Base-by-base conservation (phyloP, 306 rosid species). In the Trifolium fragiferum region DNA sequence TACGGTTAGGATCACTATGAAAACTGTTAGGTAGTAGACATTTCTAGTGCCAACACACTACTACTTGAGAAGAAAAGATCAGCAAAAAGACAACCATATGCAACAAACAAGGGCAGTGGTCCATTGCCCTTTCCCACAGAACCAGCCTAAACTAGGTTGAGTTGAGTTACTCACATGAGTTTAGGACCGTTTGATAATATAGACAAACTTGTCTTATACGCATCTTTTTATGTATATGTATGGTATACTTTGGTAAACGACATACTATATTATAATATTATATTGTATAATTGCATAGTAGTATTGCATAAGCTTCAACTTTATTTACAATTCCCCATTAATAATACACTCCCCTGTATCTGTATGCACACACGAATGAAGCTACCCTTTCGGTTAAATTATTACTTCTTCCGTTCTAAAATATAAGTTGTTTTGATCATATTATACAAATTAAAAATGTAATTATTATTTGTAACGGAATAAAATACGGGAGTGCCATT, bases 161-260 rank as follows among this genome's bases (percentile, higher is more conserved):
- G 77, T 72, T 70, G 67, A 82, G 85, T 85, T 78, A 80, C 63
- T 80, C 78, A 49, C 77, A 8, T 70, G 85, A 78, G 92, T 93
- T 86, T 86, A 77, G 13, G 84, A 86, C 93, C 98, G 98, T 93
- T 89, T 70, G 84, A 76, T 43, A 19, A 51, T 54, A 55, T 7
- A 19, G 44, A 73, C 70, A 68, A 51, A 63, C 11, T 53, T 43
- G 7, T 16, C 77, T 25, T 10, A 40, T 66, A 27, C 47, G 8
- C 60, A 38, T 70, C n/a, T 61, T 61, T 33, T 12, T 14, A 33
- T 60, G 33, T 41, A 30, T 4, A 30, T 30, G 33, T 30, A 13
- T 33, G 11, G 33, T 30, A 13, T 33, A n/a, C 16, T 8, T 1
- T n/a, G 2, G 11, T 20, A 66, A 12, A 65, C 44, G 6, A 40